Evolutionary conservation across 2,329 filamentous ascomycete genomes (phyloP).

Genomic region (Colletotrichum sp.): DNA sequence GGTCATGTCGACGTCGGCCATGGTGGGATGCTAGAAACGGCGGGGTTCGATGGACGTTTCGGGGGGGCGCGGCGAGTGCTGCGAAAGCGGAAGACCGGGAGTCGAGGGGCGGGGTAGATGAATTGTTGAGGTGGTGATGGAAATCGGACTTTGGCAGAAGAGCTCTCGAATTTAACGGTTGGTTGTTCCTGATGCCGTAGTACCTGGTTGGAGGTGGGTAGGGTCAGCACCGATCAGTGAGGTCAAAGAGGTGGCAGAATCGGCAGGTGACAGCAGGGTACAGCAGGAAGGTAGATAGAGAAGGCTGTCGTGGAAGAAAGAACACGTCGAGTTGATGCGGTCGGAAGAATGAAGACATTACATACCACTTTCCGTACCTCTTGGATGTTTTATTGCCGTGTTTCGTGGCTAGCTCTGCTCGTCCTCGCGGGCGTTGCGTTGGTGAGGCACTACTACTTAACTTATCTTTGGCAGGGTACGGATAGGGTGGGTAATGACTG

Average conservation of each 20-base stretch:
- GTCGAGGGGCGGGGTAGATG: neutral
- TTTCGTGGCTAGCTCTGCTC: neutral
- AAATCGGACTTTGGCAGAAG: neutral
- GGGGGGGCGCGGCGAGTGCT: neutral
- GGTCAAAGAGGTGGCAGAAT: neutral
- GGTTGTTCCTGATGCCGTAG: neutral
- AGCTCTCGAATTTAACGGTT: neutral
- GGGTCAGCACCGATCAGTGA: neutral
- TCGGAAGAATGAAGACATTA: neutral
- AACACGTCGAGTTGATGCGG: neutral
- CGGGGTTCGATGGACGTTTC: neutral
- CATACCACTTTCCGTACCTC: neutral
- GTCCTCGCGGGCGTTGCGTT: neutral
- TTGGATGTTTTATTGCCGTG: neutral
- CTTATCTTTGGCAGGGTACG: neutral
- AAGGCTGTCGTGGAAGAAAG: neutral
- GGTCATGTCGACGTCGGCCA: constrained; percentile 98
- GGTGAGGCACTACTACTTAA: neutral
- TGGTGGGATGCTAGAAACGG: constrained; percentile 40
- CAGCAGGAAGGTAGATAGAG: neutral
- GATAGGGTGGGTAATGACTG: neutral
- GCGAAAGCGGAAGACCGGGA: neutral
- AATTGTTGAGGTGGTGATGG: neutral
- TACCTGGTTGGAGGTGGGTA: neutral
- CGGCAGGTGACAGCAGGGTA: neutral